phyloP scores from a whole-genome alignment of 805 yeast species.

The Yarrowia sp. region DNA sequence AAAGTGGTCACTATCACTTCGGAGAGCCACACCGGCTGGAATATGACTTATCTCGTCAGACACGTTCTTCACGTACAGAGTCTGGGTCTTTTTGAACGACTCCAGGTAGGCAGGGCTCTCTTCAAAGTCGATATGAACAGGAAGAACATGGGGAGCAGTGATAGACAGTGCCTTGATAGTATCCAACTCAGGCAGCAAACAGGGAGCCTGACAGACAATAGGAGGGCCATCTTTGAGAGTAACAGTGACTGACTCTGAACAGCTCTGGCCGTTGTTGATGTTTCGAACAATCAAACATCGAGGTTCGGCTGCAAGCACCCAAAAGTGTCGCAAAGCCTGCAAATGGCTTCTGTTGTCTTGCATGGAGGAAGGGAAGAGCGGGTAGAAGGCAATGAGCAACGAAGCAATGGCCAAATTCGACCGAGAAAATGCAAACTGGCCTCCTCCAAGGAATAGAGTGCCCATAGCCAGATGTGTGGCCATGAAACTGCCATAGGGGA shows the following conservation, averaged over 20 bases:
- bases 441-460: constrained; percentile 87
- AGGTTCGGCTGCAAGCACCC: constrained; percentile 84
- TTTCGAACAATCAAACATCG: constrained; percentile 82
- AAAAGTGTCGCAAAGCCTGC: constrained; percentile 86
- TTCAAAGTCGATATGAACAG: constrained; percentile 61
- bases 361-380: constrained; percentile 61
- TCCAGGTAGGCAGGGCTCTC: constrained; percentile 41
- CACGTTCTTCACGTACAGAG: constrained; percentile 46
- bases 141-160: constrained; percentile 56
- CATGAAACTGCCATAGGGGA: constrained; percentile 73
- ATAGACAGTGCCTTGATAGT: constrained; percentile 55
- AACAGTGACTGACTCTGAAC: constrained; percentile 56
- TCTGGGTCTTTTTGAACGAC: constrained; percentile 41
- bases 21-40: constrained; percentile 48
- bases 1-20: constrained; percentile 53
- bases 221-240: constrained; percentile 52
- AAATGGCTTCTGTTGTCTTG: constrained; percentile 65
- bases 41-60: constrained; percentile 45
- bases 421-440: constrained; percentile 79
- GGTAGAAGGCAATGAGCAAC: constrained; percentile 77
- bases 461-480: constrained; percentile 85
- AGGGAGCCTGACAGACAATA: constrained; percentile 60
- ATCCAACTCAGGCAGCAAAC: constrained; percentile 67
- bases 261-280: constrained; percentile 64
- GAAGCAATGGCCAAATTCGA: constrained; percentile 71